These are phyloP conservation scores for Fusarium floridanum DNA, from an alignment of 2,329 filamentous ascomycete species.

Conservation along the genomic window DNA sequence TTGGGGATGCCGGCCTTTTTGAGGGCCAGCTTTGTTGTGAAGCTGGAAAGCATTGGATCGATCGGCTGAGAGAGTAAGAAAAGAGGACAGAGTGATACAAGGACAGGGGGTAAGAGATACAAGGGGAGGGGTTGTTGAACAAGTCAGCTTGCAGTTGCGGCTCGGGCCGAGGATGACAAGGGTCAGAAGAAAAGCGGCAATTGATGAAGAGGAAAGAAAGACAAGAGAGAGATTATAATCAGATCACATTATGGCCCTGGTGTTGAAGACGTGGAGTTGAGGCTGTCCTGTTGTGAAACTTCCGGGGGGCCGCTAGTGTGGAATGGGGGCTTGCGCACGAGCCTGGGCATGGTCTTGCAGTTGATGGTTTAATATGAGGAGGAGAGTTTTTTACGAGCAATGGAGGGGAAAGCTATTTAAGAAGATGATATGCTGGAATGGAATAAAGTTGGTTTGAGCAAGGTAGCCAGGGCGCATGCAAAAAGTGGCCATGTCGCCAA, in stretches of 20 bases:
- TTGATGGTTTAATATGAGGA: not conserved
- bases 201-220: not conserved
- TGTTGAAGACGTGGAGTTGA: slow-evolving; percentile 32
- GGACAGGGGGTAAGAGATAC: not conserved
- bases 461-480: not conserved
- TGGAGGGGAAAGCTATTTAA: not conserved
- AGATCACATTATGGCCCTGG: slow-evolving; percentile 5
- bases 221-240: not conserved
- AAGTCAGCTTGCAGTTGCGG: slow-evolving; percentile 9
- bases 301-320: slow-evolving; percentile 31
- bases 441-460: not conserved
- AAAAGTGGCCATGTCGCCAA: not conserved
- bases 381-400: not conserved
- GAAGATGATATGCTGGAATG: not conserved
- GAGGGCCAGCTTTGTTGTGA: slow-evolving; percentile 70
- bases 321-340: slow-evolving; percentile 22
- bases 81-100: slow-evolving; percentile 10
- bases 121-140: not conserved
- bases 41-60: slow-evolving; percentile 64
- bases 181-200: not conserved
- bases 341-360: not conserved
- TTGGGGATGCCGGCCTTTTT: slow-evolving; percentile 68
- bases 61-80: slow-evolving; percentile 30
- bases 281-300: slow-evolving; percentile 28
- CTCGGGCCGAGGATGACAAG: slow-evolving; percentile 9